These are phyloP conservation scores for Fomitopsis betulina DNA, from an alignment of 1,284 basidiomycete species.

Conservation along the genomic window DNA sequence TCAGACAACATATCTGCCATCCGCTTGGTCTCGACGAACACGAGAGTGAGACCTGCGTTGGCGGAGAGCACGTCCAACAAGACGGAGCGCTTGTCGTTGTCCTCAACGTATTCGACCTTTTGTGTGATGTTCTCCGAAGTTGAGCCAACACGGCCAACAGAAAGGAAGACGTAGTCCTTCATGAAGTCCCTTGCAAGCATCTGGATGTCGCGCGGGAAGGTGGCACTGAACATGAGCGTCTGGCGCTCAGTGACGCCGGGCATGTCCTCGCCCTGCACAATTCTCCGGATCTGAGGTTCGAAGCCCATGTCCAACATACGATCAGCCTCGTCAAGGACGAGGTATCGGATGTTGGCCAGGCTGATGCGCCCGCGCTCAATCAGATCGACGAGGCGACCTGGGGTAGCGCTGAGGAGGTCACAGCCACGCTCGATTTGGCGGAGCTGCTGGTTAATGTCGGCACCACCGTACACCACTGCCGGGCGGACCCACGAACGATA, in stretches of 20 bases:
- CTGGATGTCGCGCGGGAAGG: constrained; percentile 99
- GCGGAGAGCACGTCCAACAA: constrained; percentile 92
- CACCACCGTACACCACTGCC: constrained; percentile 98
- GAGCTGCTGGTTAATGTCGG: constrained; percentile 95
- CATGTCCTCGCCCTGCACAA: constrained; percentile 99
- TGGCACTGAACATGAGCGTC: constrained; percentile 99
- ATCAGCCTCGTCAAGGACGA: constrained; percentile 99
- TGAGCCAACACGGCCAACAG: constrained; percentile 96
- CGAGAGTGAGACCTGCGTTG: constrained; percentile 83
- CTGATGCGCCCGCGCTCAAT: constrained; percentile 98
- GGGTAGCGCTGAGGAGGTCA: constrained; percentile 96
- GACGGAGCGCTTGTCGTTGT: constrained; percentile 94
- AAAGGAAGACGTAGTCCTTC: constrained; percentile 97
- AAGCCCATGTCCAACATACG: constrained; percentile 99
- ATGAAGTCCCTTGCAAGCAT: constrained; percentile 94
- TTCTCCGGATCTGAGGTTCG: constrained; percentile 98
- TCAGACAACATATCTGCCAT: constrained; percentile 99
- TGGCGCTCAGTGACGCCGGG: constrained; percentile 89
- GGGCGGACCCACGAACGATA: constrained; percentile 99
- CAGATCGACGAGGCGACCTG: constrained; percentile 96
- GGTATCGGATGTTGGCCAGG: constrained; percentile 94
- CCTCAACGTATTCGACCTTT: constrained; percentile 98
- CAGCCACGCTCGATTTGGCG: constrained; percentile 95
- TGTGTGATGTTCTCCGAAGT: constrained; percentile 99
- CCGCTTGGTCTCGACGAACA: constrained; percentile 99